These are phyloP conservation scores for Desmodesmus armatus DNA, from an alignment of 139 green algal species.

Conservation along the genomic window DNA sequence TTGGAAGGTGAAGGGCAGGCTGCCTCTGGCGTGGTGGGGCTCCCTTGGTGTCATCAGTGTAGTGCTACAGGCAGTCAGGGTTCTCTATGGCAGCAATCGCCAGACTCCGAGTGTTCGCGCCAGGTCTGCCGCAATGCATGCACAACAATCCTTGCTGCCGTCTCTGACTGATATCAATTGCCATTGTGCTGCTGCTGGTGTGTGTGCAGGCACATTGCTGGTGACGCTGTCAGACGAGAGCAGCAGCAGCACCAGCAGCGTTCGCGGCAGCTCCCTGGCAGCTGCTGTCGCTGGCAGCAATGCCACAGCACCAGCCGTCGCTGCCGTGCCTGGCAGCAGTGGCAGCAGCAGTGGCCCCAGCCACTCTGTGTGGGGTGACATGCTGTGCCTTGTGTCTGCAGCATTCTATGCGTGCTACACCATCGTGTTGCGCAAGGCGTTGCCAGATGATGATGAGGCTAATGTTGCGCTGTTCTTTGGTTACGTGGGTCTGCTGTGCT, in stretches of 20 bases:
- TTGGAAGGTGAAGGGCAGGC: no score
- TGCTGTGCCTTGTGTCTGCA: constrained; percentile 81
- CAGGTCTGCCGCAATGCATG: no score
- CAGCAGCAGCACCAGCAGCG: constrained; percentile 23
- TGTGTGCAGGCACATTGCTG: constrained; percentile 68
- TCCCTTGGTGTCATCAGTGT: no score
- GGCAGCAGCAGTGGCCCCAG: background rate
- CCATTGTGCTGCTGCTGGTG: background rate
- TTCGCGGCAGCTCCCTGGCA: background rate
- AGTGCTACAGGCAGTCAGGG: no score
- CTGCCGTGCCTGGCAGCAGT: constrained; percentile 3
- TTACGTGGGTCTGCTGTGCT: constrained; percentile 82
- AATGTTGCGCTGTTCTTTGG: constrained; percentile 84
- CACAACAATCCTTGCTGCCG: no score
- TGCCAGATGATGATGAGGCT: constrained; percentile 71
- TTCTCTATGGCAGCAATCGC: no score
- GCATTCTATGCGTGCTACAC: constrained; percentile 92
- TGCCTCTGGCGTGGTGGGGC: no score
- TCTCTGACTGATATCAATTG: no score
- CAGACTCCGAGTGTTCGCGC: no score
- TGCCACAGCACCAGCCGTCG: background rate
- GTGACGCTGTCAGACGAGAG: constrained; percentile 74
- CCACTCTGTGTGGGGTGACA: constrained; percentile 69
- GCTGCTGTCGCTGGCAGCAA: background rate
- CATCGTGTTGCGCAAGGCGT: constrained; percentile 68